These are phyloP conservation scores for Sicyos baderoa DNA, from an alignment of 306 rosid genomes.

Conservation along the genomic window DNA sequence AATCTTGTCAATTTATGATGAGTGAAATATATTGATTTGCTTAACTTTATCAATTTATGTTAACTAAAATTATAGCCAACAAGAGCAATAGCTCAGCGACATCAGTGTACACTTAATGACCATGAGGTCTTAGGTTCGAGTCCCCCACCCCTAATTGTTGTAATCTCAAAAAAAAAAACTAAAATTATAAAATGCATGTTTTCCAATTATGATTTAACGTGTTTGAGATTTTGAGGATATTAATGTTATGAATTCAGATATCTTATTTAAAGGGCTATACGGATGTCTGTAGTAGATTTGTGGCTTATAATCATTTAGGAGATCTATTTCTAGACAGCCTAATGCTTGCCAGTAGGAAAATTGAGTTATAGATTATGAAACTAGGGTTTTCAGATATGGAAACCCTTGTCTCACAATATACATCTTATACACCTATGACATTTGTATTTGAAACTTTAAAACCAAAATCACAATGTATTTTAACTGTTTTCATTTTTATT, in stretches of 20 bases:
- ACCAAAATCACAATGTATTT: neutral
- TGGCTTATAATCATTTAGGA: slow-evolving; percentile 1
- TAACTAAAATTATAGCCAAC: neutral
- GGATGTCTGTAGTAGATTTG: neutral
- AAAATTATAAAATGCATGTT: slow-evolving; percentile 1
- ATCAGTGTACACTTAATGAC: no score
- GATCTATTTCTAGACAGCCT: neutral
- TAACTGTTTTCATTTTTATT: slow-evolving; percentile 5
- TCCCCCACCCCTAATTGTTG: no score
- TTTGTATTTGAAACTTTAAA: neutral
- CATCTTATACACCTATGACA: neutral
- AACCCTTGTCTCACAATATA: neutral
- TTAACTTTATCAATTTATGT: neutral
- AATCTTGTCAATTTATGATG: neutral
- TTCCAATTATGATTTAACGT: neutral
- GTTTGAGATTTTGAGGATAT: neutral
- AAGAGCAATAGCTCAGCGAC: no score
- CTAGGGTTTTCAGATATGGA: neutral
- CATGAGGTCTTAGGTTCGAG: no score
- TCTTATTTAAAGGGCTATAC: neutral
- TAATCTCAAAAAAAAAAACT: no score
- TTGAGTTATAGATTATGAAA: neutral
- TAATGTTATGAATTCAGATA: neutral
- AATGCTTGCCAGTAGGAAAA: slow-evolving; percentile 1
- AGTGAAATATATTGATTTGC: neutral